These are phyloP conservation scores for Amoebophrya sp. DNA, from an alignment of 169 alveolate species.

Conservation along the genomic window DNA sequence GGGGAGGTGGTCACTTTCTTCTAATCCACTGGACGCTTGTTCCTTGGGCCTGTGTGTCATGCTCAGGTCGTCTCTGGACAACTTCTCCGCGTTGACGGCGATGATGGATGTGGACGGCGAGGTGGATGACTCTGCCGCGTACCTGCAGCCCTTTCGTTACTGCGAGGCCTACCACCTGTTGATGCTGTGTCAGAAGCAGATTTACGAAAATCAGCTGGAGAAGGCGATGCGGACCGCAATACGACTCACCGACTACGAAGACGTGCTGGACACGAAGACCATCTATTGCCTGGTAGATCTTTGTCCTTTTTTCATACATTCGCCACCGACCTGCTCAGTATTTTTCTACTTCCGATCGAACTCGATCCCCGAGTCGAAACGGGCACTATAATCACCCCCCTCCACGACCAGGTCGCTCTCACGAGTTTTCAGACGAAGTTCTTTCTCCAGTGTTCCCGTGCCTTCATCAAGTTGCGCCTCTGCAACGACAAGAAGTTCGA, in stretches of 20 bases:
- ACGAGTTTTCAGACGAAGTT: conserved; percentile 22
- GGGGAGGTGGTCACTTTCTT: too few relatives aligned
- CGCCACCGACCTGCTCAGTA: background rate
- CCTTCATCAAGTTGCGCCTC: conserved; percentile 14
- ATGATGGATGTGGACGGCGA: conserved; percentile 34
- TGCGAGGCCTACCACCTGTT: conserved; percentile 70
- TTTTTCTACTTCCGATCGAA: background rate
- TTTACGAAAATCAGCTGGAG: conserved; percentile 55
- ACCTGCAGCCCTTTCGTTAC: background rate
- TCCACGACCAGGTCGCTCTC: background rate
- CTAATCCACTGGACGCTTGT: too few relatives aligned
- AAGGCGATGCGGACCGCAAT: conserved; percentile 66
- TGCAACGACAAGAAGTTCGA: conserved; percentile 5
- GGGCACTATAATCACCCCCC: background rate
- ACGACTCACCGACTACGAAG: conserved; percentile 66
- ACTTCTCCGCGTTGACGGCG: background rate
- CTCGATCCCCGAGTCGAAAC: background rate
- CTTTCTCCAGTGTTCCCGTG: conserved; percentile 23
- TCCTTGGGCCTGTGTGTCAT: too few relatives aligned
- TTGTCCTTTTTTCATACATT: too few relatives aligned
- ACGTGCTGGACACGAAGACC: conserved; percentile 59
- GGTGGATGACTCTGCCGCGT: too few relatives aligned
- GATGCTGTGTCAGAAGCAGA: conserved; percentile 56
- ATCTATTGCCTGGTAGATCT: conserved; percentile 49
- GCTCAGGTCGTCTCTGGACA: background rate